Base-by-base conservation (phyloP, 2,329 filamentous ascomycete genomes). In the Teratosphaeria gauchensis region DNA sequence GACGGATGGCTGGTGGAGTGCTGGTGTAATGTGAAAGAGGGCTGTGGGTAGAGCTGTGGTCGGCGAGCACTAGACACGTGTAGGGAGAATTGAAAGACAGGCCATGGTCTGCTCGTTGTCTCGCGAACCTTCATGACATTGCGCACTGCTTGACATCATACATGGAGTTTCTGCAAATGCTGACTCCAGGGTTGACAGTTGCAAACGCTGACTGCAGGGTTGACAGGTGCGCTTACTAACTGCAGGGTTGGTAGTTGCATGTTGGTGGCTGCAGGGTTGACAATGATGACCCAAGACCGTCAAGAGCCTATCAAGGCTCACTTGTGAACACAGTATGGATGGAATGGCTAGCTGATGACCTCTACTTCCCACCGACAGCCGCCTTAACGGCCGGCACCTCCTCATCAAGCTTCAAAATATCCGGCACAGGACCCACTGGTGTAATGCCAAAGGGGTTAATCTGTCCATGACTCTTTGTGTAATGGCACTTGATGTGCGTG, bases 401-500 rank as follows among this genome's bases (percentile, higher is more conserved):
- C 67, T 94, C 84, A 51, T 87, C 87, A 66, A 88, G 76, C 4
- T 82, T 83, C 74, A 96, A 68, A 62, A 99, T 87, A 75, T 95
- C 82, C 46, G 92, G 92, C 69, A 90, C 66, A 4, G 94, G 92
- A 0, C 92, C 92, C 16, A 95, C 71, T 0, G 92, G 92, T 28
- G 90, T 92, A 70, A 99, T 95, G 62, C 73, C 75, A 71, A 79
- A 80, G 53, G 70, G 82, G 69, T 87, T 87, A 65, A 87, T 86
- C 74, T 86, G 84, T 64, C 72, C 76, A 72, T 86, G 84, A 63
- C 81, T 84, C 76, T 83, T 84, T 2, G 84, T 86, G 70, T 87
- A 87, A 67, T 87, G 84, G 52, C 82, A 87, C 83, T 95, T 96
- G 78, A 97, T 97, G 76, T 99, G 94, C 73, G 95, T 84, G 72